Percentiles rank a stretch among this genome's conserved stretches.
phyloP scores from a whole-genome alignment of 257 asterid genomes.

The Penstemon barbatus region DNA sequence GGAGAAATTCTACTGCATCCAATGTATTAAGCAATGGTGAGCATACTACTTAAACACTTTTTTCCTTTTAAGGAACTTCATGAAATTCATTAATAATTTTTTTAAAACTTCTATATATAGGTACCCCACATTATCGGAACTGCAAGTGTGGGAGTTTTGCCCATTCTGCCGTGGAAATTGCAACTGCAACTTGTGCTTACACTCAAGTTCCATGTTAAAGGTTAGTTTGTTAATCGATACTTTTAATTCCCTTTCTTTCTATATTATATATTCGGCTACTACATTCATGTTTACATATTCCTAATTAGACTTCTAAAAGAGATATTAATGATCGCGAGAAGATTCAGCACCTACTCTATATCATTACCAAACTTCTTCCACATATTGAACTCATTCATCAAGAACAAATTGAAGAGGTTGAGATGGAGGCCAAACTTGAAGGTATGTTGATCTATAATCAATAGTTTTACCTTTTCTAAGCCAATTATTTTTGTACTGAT shows the following conservation, averaged over 20 bases:
- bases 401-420: conserved; percentile 72
- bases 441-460: conserved; percentile 37
- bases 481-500: conserved; percentile 11
- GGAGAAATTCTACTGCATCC: conserved; percentile 53
- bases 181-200: conserved; percentile 88
- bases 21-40: conserved; percentile 80
- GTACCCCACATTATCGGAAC: conserved; percentile 65
- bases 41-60: conserved; percentile 12
- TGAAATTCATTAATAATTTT: conserved; percentile 2
- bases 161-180: conserved; percentile 77
- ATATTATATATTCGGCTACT: conserved; percentile 3
- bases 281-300: conserved; percentile 28
- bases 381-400: conserved; percentile 50
- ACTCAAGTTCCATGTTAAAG: conserved; percentile 51
- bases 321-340: conserved; percentile 50
- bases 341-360: conserved; percentile 65
- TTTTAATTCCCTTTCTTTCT: conserved; percentile 6
- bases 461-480: neutral
- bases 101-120: conserved; percentile 35
- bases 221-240: conserved; percentile 39
- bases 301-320: conserved; percentile 56
- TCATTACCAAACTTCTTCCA: conserved; percentile 59
- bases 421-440: conserved; percentile 53
- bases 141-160: conserved; percentile 63
- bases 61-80: conserved; percentile 2